Evolutionary conservation across 441 rosid genomes (phyloP), one percentile per base, ranked within the genome.

Genomic region (Capsella rubella): DNA sequence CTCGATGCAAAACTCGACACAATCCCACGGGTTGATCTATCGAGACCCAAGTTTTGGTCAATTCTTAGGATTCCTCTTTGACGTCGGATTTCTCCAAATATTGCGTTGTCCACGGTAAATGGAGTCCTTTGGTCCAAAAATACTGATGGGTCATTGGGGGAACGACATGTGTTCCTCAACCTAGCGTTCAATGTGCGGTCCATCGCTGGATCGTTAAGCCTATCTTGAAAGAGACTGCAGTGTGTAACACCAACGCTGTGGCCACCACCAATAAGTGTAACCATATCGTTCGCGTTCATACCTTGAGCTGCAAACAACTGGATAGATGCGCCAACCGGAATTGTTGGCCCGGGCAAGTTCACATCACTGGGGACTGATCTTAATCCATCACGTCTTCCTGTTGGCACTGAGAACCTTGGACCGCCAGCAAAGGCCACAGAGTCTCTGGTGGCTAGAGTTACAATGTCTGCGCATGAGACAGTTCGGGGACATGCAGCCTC

Each of bases 391-490:
- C 88, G 86, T 61, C 96, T 82, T 55, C 96, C 93, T 0, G 89
- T 87, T 1, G 84, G 84, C 16, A 88, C 64, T 1, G 67, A 39
- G 64, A 78, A 88, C 11, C 64, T 82, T 5, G 89, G 89, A 16
- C 88, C 89, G 39, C 88, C 88, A 11, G 87, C 83, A 1, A 90
- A 79, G 59, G 49, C 72, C 7, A 88, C 83, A 0, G 90, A 60
- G 31, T 90, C 92, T 54, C 90, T 82, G 6, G 93, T 84, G 6
- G 93, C 93, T 12, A 87, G 72, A 15, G 88, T 68, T 70, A 90
- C 63, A 49, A 87, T 82, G 68, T 88, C 96, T 27, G 92, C 83
- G 16, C 93, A 90, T 12, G 96, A 90, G 37, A 90, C 93, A 0
- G 62, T 72, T 5, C 75, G 61, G 2, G 96, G 92, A 62, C 93